A percentile compares a stretch with the other conserved stretches of the same genome.
phyloP scores from a whole-genome alignment of 495 filamentous ascomycete genomes.

The Tuber umbilicatum region DNA sequence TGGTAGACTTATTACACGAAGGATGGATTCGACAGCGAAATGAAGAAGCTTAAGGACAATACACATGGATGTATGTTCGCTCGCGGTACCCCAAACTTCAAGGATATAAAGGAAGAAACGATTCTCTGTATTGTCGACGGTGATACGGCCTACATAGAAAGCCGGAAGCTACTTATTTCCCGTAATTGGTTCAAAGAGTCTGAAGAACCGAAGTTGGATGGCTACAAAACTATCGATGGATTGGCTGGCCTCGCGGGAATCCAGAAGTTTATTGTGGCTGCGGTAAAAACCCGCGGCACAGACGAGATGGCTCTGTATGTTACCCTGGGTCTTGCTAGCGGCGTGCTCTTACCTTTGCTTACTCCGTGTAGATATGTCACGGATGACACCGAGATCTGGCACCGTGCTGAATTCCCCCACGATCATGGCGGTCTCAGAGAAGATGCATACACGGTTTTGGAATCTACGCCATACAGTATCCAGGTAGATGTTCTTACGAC shows the following conservation, averaged over 20 bases:
- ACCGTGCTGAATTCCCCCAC: constrained; percentile 78
- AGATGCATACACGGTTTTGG: constrained; percentile 85
- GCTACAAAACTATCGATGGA: constrained; percentile 62
- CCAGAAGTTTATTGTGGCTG: constrained; percentile 78
- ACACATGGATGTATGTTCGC: constrained; percentile 78
- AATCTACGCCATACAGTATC: constrained; percentile 94
- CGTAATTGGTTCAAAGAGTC: constrained; percentile 64
- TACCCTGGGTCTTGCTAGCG: background rate
- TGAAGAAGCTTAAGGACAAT: constrained; percentile 54
- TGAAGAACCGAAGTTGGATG: constrained; percentile 65
- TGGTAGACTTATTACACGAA: constrained; percentile 64
- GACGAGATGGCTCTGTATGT: constrained; percentile 83
- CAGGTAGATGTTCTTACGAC: constrained; percentile 86
- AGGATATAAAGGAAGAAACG: constrained; percentile 55
- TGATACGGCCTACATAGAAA: constrained; percentile 53
- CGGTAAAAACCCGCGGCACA: constrained; percentile 67
- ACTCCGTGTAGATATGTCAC: constrained; percentile 48
- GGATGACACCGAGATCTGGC: constrained; percentile 75
- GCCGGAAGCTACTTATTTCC: constrained; percentile 70
- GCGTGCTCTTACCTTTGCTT: constrained; percentile 10
- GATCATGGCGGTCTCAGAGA: constrained; percentile 65
- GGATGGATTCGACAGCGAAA: constrained; percentile 66
- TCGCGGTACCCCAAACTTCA: constrained; percentile 63
- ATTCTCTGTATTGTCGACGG: constrained; percentile 74
- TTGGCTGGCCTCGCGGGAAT: constrained; percentile 70